Conservation (phyloP, 352 stramenopile species). For the Saprolegnia diclina region DNA sequence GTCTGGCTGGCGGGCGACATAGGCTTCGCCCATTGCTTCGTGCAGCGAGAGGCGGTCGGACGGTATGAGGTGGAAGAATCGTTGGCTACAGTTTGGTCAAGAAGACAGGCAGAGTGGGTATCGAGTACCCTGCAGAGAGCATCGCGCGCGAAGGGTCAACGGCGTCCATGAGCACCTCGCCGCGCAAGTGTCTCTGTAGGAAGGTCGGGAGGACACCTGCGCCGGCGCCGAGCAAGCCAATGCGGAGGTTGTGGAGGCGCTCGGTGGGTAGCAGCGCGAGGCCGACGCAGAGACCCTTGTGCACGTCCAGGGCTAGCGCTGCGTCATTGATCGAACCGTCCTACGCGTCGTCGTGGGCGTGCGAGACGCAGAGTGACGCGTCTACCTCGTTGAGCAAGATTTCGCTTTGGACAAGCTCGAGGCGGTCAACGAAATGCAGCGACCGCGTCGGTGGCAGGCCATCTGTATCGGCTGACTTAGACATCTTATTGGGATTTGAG, state of each 20-base stretch:
- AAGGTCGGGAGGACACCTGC: slow-evolving; percentile 54
- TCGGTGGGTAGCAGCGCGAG: slow-evolving; percentile 31
- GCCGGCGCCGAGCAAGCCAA: slow-evolving; percentile 52
- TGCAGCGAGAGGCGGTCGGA: slow-evolving; percentile 30
- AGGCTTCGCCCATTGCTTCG: slow-evolving; percentile 39
- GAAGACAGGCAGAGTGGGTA: slow-evolving; percentile 34
- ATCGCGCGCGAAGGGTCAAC: slow-evolving; percentile 43
- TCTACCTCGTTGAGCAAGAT: slow-evolving; percentile 34
- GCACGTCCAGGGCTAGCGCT: slow-evolving; percentile 53
- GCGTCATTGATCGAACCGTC: slow-evolving; percentile 36
- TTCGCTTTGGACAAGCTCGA: slow-evolving; percentile 71
- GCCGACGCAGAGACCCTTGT: slow-evolving; percentile 50
- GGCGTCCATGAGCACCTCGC: slow-evolving; percentile 42
- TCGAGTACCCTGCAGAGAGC: slow-evolving; percentile 26
- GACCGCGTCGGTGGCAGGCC: slow-evolving; percentile 38
- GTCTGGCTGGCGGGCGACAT: slow-evolving; percentile 30
- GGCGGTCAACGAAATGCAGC: slow-evolving; percentile 67
- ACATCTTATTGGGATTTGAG: not conserved
- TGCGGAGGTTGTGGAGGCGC: slow-evolving; percentile 20
- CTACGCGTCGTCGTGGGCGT: not conserved
- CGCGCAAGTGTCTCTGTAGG: slow-evolving; percentile 36
- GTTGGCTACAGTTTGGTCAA: slow-evolving; percentile 35
- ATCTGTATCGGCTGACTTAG: slow-evolving; percentile 6
- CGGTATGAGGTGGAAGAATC: not conserved
- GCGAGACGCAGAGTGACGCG: not conserved